These are phyloP conservation scores for Beauveria sp. DNA, from an alignment of 2,329 filamentous ascomycete genomes.

Conservation along the genomic window DNA sequence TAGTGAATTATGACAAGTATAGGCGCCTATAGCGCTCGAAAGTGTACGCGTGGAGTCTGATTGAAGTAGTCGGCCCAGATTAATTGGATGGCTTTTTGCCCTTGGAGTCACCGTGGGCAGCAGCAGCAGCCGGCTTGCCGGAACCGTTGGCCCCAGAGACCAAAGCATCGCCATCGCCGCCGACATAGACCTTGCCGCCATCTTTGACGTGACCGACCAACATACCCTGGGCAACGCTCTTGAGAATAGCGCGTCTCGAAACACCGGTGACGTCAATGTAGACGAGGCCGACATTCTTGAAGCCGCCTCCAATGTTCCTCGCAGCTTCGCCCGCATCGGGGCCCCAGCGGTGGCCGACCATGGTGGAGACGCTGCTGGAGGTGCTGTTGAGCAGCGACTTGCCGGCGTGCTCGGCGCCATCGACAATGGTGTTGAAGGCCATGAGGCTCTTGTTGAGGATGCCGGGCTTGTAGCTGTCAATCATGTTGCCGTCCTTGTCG, in stretches of 20 bases:
- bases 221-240: conserved; percentile 96
- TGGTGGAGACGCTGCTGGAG: conserved; percentile 70
- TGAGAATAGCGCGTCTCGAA: conserved; percentile 79
- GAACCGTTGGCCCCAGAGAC: conserved; percentile 6
- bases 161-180: conserved; percentile 45
- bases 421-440: conserved; percentile 88
- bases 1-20: not conserved
- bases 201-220: conserved; percentile 72
- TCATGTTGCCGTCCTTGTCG: conserved; percentile 61
- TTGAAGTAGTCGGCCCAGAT: not conserved
- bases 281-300: conserved; percentile 94
- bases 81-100: conserved; percentile 6
- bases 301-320: conserved; percentile 67
- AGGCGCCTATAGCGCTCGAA: not conserved
- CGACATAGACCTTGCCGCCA: conserved; percentile 66
- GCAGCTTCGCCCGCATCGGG: conserved; percentile 75
- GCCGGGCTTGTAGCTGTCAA: conserved; percentile 72
- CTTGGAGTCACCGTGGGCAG: conserved; percentile 19
- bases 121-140: conserved; percentile 13
- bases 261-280: conserved; percentile 97
- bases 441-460: conserved; percentile 94
- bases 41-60: not conserved
- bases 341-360: conserved; percentile 87
- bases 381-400: conserved; percentile 68
- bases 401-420: conserved; percentile 85